Conservation (phyloP, 1,284 basidiomycete species). For the Leccinum pachyderme region DNA sequence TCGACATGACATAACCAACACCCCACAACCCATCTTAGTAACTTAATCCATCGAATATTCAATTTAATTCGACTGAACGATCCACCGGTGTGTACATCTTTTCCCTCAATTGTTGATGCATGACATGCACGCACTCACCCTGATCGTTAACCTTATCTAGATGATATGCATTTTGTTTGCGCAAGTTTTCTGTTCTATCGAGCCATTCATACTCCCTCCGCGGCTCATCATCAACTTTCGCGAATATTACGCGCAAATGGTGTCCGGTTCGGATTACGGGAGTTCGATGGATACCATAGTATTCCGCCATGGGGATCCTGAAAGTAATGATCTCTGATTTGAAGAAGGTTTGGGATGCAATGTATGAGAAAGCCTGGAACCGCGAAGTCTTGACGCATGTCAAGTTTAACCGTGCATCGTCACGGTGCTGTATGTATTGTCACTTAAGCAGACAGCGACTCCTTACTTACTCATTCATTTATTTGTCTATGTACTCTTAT, state of each 20-base stretch:
- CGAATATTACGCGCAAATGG: not conserved
- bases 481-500: not conserved
- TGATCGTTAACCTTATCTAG: not conserved
- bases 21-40: not conserved
- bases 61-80: not conserved
- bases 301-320: slow-evolving; percentile 2
- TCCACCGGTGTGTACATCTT: slow-evolving; percentile 1
- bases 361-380: not conserved
- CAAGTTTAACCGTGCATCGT: not conserved
- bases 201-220: slow-evolving; percentile 6
- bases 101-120: not conserved
- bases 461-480: not conserved
- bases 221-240: slow-evolving; percentile 13
- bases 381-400: not conserved
- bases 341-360: not conserved
- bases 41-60: not conserved
- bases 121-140: not conserved
- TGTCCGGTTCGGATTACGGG: slow-evolving; percentile 4
- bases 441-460: not conserved
- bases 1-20: not conserved
- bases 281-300: slow-evolving; percentile 7
- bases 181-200: not conserved
- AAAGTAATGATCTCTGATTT: not conserved
- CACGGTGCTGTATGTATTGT: not conserved
- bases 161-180: not conserved